Percentiles rank a stretch among this genome's conserved stretches.
Evolutionary conservation across 805 yeast genomes (phyloP).

Genomic region (Candida boleticola): DNA sequence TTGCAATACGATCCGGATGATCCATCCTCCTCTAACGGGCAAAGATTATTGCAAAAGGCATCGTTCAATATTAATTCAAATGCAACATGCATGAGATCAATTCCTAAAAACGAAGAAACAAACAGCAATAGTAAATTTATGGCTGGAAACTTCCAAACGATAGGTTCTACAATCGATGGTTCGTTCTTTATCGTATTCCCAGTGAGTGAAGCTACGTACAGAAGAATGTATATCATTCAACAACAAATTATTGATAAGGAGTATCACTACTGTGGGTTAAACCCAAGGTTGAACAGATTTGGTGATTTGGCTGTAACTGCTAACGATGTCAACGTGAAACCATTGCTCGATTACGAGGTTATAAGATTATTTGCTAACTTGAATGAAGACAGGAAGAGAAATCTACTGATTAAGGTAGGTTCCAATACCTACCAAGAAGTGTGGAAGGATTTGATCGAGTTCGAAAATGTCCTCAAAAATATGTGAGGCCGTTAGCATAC

Average conservation of each 20-base stretch:
- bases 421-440: constrained; percentile 58
- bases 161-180: constrained; percentile 81
- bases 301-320: constrained; percentile 38
- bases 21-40: constrained; percentile 78
- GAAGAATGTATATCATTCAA: constrained; percentile 80
- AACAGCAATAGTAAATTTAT: constrained; percentile 11
- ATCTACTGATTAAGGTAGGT: constrained; percentile 51
- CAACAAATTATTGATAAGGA: constrained; percentile 84
- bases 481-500: constrained; percentile 14
- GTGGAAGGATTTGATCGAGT: constrained; percentile 64
- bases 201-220: constrained; percentile 67
- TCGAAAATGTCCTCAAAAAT: constrained; percentile 42
- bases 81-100: constrained; percentile 51
- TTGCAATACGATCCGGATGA: constrained; percentile 92
- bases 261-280: constrained; percentile 71
- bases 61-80: constrained; percentile 67
- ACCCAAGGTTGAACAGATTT: constrained; percentile 67
- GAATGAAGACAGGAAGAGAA: constrained; percentile 55
- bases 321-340: constrained; percentile 48
- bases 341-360: constrained; percentile 62
- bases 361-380: constrained; percentile 52
- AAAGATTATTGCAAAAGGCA: constrained; percentile 64
- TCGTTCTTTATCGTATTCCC: constrained; percentile 74
- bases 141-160: constrained; percentile 48
- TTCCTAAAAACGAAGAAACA: constrained; percentile 39